Conservation (phyloP, 352 stramenopile genomes). For the Phytophthora fragariaefolia region DNA sequence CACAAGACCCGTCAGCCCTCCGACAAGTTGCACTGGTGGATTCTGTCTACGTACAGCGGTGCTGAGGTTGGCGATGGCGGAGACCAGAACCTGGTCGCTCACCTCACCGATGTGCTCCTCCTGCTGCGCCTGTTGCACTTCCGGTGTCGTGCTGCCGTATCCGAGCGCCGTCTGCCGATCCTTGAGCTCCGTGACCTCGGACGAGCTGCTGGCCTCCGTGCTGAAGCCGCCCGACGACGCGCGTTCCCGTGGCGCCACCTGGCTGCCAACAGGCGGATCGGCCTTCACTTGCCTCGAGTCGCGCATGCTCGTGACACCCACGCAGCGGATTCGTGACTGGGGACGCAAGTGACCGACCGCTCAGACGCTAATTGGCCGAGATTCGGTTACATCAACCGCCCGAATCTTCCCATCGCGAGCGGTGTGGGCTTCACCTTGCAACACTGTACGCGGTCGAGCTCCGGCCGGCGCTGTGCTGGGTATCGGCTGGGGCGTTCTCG, state of each 20-base stretch:
- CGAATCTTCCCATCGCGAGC: conserved; percentile 10
- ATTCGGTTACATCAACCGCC: conserved; percentile 26
- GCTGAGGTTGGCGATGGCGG: conserved; percentile 83
- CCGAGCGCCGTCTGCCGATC: conserved; percentile 11
- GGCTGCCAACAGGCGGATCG: conserved; percentile 15
- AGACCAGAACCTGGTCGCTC: conserved; percentile 64
- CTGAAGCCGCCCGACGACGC: conserved; percentile 14
- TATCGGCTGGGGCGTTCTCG: too few relatives aligned
- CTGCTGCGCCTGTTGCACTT: conserved; percentile 1
- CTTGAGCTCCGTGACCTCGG: conserved; percentile 32
- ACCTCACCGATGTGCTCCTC: conserved; percentile 23
- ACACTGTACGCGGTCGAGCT: too few relatives aligned
- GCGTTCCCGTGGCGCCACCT: conserved; percentile 24
- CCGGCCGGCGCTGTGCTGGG: too few relatives aligned
- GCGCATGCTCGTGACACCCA: conserved; percentile 13
- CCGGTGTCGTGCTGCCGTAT: conserved; percentile 34
- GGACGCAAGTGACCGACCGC: not conserved
- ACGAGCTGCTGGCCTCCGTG: conserved; percentile 29
- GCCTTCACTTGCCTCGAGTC: conserved; percentile 14
- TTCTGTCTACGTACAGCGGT: conserved; percentile 65
- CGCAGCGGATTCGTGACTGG: conserved; percentile 24
- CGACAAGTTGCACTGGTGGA: too few relatives aligned
- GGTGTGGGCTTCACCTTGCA: not conserved
- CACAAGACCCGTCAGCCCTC: not conserved
- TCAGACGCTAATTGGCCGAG: conserved; percentile 17